phyloP scores from a whole-genome alignment of 768 basidiomycete species.

The Amanita pseudoporphyria region DNA sequence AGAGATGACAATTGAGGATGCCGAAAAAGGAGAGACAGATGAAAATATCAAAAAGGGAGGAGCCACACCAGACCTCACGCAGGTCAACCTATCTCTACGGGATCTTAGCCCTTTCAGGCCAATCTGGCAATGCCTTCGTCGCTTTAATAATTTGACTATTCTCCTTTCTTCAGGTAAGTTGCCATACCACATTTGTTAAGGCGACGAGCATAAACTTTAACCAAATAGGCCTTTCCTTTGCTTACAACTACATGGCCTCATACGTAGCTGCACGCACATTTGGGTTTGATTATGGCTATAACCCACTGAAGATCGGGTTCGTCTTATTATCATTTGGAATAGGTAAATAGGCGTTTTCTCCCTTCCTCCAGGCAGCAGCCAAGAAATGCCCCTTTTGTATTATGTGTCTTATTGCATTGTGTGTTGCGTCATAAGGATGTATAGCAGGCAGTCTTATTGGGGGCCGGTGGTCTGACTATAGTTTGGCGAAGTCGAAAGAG shows the following conservation, averaged over 20 bases:
- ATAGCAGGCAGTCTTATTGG: constrained; percentile 33
- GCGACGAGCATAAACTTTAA: not conserved
- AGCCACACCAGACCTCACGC: constrained; percentile 8
- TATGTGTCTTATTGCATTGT: not conserved
- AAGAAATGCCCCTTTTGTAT: not conserved
- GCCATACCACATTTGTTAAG: not conserved
- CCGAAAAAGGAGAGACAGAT: constrained; percentile 6
- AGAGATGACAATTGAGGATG: constrained; percentile 11
- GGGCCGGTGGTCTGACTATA: constrained; percentile 35
- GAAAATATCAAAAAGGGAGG: not conserved
- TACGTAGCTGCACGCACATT: constrained; percentile 74
- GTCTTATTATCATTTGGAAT: constrained; percentile 68
- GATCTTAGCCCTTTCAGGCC: constrained; percentile 74
- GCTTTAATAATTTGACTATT: constrained; percentile 59
- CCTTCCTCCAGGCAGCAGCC: not conserved
- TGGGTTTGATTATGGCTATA: constrained; percentile 49
- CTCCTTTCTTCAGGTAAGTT: constrained; percentile 51
- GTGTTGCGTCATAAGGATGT: constrained; percentile 18
- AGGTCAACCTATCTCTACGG: constrained; percentile 43
- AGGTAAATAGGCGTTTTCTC: constrained; percentile 28
- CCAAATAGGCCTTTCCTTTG: constrained; percentile 56
- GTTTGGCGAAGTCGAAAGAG: constrained; percentile 26
- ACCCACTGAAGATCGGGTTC: constrained; percentile 63
- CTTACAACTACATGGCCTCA: constrained; percentile 56
- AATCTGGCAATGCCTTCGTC: constrained; percentile 44